Percentiles rank a stretch among this genome's conserved stretches.
Conservation (phyloP, 371 early-diverging fungal species). For the Conidiobolus incongruus region DNA sequence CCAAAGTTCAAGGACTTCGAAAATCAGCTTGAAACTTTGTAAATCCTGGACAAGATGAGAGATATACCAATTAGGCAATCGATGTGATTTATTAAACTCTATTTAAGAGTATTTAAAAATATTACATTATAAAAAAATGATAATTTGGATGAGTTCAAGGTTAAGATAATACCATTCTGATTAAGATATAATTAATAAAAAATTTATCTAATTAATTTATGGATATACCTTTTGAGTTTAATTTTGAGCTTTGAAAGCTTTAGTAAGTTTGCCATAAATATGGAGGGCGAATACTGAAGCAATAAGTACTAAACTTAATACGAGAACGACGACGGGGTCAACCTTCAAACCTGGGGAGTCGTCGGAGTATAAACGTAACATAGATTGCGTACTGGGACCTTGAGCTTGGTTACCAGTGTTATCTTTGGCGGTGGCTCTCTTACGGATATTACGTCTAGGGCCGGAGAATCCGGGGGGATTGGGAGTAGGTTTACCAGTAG, state of each 20-base stretch:
- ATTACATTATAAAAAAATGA: no score
- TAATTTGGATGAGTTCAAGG: no score
- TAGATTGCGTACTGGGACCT: conserved; percentile 36
- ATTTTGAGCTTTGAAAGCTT: not conserved
- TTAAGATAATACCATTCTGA: no score
- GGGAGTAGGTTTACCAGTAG: conserved; percentile 5
- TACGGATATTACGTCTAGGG: conserved; percentile 1
- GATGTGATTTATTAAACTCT: no score
- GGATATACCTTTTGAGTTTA: no score
- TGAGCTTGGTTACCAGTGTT: conserved; percentile 6
- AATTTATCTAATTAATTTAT: no score
- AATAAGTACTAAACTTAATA: conserved; percentile 70
- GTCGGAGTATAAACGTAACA: conserved; percentile 92
- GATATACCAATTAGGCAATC: no score
- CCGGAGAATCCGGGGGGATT: conserved; percentile 8
- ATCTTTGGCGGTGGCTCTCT: conserved; percentile 13
- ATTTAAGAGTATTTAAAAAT: no score
- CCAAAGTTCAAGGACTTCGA: no score
- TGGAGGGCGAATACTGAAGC: conserved; percentile 75
- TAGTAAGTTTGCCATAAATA: conserved; percentile 51
- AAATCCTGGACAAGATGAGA: no score
- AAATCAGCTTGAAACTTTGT: no score
- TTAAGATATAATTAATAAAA: no score
- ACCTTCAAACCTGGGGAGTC: conserved; percentile 92
- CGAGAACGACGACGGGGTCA: conserved; percentile 92